phyloP scores from a whole-genome alignment of 495 filamentous ascomycete species.

The Jackrogersella minutella region DNA sequence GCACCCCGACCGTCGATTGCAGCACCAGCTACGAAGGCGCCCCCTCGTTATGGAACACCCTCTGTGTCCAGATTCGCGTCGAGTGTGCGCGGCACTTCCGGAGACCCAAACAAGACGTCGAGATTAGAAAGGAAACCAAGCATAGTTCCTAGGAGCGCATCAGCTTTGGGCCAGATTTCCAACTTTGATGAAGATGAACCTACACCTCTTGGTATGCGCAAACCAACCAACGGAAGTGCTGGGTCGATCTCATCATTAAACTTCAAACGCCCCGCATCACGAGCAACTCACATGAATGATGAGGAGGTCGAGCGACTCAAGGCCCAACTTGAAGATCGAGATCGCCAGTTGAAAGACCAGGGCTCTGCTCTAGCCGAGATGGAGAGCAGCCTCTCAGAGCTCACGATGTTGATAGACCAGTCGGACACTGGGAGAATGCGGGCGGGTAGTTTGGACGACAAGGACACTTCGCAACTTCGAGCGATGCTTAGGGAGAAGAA shows the following conservation, averaged over 20 bases:
- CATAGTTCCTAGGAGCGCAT: slow-evolving; percentile 62
- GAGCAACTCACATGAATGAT: slow-evolving; percentile 56
- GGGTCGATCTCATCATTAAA: slow-evolving; percentile 58
- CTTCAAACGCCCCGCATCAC: slow-evolving; percentile 59
- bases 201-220: slow-evolving; percentile 65
- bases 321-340: slow-evolving; percentile 79
- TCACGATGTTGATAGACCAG: slow-evolving; percentile 72
- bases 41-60: slow-evolving; percentile 69
- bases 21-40: slow-evolving; percentile 55
- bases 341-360: slow-evolving; percentile 88
- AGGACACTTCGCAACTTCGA: slow-evolving; percentile 79
- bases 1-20: slow-evolving; percentile 62
- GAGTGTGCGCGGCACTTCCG: slow-evolving; percentile 65
- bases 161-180: slow-evolving; percentile 56
- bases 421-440: slow-evolving; percentile 52
- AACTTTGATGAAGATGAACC: slow-evolving; percentile 63
- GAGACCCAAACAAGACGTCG: slow-evolving; percentile 64
- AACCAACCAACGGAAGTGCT: slow-evolving; percentile 60
- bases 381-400: slow-evolving; percentile 77
- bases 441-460: slow-evolving; percentile 72
- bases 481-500: slow-evolving; percentile 90
- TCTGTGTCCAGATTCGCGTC: slow-evolving; percentile 71
- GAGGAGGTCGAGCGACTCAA: slow-evolving; percentile 74
- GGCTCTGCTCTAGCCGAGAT: slow-evolving; percentile 81
- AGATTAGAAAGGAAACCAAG: slow-evolving; percentile 58